Evolutionary conservation across 805 yeast species (phyloP).

Genomic region (Kockiozyma suomiensis): DNA sequence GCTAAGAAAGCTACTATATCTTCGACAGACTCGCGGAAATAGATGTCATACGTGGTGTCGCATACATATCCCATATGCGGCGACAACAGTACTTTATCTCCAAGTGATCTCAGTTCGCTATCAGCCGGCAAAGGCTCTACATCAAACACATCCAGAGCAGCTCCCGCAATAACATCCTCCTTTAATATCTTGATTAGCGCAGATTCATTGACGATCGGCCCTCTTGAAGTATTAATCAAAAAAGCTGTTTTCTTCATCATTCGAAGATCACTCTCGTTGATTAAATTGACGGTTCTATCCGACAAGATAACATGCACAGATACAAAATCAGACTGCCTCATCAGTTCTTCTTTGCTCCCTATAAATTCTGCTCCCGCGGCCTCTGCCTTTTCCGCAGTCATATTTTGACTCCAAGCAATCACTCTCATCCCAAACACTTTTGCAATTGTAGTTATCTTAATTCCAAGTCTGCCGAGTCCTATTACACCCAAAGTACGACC

Average conservation of each 20-base stretch:
- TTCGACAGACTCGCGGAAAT: conserved; percentile 25
- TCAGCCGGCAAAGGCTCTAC: conserved; percentile 35
- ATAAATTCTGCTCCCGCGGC: conserved; percentile 14
- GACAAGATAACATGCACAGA: conserved; percentile 32
- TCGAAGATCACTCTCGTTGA: conserved; percentile 25
- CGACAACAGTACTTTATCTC: conserved; percentile 30
- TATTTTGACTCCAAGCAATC: conserved; percentile 34
- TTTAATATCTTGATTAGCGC: conserved; percentile 31
- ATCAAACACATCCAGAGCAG: conserved; percentile 36
- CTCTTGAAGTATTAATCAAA: conserved; percentile 35
- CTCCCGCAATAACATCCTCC: conserved; percentile 33
- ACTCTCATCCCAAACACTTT: conserved; percentile 34
- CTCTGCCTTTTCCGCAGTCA: conserved; percentile 25
- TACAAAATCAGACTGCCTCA: conserved; percentile 32
- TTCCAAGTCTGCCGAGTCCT: conserved; percentile 34
- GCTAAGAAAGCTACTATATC: conserved; percentile 15
- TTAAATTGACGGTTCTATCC: conserved; percentile 25
- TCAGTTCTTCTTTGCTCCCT: conserved; percentile 29
- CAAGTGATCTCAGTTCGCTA: conserved; percentile 26
- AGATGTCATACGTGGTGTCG: conserved; percentile 22
- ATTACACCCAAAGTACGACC: conserved; percentile 34
- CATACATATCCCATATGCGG: conserved; percentile 36
- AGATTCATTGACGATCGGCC: conserved; percentile 34
- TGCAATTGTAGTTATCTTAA: conserved; percentile 28
- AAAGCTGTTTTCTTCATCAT: conserved; percentile 34